Conservation (phyloP, 495 filamentous ascomycete species). For the Entonaema liquescens region DNA sequence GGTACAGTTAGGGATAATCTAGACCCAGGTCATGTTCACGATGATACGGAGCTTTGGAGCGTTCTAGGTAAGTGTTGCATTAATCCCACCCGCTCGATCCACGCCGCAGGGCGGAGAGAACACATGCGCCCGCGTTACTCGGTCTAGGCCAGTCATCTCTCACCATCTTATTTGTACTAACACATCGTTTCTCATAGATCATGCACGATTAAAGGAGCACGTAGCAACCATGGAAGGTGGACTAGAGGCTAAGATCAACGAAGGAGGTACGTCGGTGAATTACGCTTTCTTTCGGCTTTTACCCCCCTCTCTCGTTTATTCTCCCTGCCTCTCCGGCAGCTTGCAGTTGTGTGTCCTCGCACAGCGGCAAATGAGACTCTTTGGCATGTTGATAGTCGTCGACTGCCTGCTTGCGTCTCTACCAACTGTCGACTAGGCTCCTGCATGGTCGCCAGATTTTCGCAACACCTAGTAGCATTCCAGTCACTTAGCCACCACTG, state of each 20-base stretch:
- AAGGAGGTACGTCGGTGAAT: conserved; percentile 78
- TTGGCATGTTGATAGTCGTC: conserved; percentile 28
- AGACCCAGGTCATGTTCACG: conserved; percentile 92
- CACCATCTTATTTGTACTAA: conserved; percentile 37
- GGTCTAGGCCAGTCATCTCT: conserved; percentile 14
- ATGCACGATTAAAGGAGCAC: conserved; percentile 92
- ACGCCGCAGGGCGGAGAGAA: conserved; percentile 25
- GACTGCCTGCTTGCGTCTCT: conserved; percentile 8
- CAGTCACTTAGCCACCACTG: conserved; percentile 5
- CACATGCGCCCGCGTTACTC: conserved; percentile 36
- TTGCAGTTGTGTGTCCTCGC: conserved; percentile 34
- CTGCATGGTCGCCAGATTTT: conserved; percentile 23
- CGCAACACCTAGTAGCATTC: background rate
- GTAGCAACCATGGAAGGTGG: conserved; percentile 86
- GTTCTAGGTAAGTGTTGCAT: conserved; percentile 77
- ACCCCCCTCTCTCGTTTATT: conserved; percentile 12
- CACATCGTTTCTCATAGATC: conserved; percentile 66
- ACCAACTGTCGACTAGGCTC: conserved; percentile 10
- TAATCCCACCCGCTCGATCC: conserved; percentile 37
- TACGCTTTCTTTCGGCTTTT: conserved; percentile 55
- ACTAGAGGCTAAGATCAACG: conserved; percentile 87
- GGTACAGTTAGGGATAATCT: conserved; percentile 96
- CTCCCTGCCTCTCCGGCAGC: conserved; percentile 31
- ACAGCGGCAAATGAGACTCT: conserved; percentile 30
- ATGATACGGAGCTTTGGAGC: conserved; percentile 97